These are phyloP conservation scores for Spathaspora passalidarum DNA, from an alignment of 805 yeast genomes.

Conservation along the genomic window DNA sequence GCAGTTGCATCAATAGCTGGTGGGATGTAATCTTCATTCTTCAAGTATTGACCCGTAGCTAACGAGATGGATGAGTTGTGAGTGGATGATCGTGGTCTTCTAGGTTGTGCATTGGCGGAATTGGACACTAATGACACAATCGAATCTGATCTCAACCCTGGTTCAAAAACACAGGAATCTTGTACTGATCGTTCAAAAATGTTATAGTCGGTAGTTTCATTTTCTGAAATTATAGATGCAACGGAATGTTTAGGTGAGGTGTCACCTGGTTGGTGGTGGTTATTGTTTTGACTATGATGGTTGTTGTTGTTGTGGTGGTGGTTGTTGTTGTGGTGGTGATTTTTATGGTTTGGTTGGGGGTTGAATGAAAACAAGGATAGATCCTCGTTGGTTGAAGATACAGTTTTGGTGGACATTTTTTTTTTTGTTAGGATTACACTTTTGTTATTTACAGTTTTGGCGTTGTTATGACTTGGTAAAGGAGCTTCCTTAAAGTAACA, in stretches of 20 bases:
- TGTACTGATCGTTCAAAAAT: slow-evolving; percentile 45
- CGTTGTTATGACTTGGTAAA: background rate
- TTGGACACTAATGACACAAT: slow-evolving; percentile 5
- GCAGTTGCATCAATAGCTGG: slow-evolving; percentile 81
- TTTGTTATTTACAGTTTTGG: background rate
- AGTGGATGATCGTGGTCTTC: slow-evolving; percentile 18
- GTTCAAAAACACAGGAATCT: slow-evolving; percentile 19
- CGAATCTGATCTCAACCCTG: slow-evolving; percentile 9
- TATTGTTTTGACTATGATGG: background rate
- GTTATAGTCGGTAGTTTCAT: slow-evolving; percentile 10
- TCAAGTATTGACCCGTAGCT: slow-evolving; percentile 19
- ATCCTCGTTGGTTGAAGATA: slow-evolving; percentile 13
- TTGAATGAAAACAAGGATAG: slow-evolving; percentile 20
- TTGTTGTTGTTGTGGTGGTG: background rate
- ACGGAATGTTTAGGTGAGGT: slow-evolving; percentile 8
- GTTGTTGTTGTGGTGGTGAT: background rate
- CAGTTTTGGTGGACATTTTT: background rate
- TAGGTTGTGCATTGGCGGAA: slow-evolving; percentile 1
- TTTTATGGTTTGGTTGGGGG: slow-evolving; percentile 3
- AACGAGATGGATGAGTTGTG: slow-evolving; percentile 24
- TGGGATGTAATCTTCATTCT: slow-evolving; percentile 66
- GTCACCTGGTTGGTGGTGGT: slow-evolving; percentile 2
- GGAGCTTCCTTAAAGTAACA: background rate
- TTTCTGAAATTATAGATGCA: slow-evolving; percentile 7
- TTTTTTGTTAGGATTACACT: too few species aligned